phyloP scores from a whole-genome alignment of 75 land plant genomes.

The Selaginella moellendorffii region DNA sequence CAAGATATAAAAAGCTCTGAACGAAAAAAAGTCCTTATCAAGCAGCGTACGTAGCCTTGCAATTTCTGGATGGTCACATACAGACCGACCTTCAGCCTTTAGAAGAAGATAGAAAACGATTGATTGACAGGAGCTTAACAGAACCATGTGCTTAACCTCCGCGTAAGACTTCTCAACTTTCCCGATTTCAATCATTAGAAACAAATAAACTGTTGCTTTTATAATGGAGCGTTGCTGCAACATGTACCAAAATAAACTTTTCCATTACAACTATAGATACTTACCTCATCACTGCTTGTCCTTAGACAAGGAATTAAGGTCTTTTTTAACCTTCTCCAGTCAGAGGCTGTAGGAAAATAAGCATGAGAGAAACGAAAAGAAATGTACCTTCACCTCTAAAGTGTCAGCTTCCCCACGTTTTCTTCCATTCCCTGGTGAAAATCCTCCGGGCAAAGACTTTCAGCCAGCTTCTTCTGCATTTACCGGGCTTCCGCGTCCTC shows the following conservation, averaged over 20 bases:
- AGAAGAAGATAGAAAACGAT: slow-evolving; percentile 72
- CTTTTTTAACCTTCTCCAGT: slow-evolving; percentile 58
- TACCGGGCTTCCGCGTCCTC: slow-evolving; percentile 57
- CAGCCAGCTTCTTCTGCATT: slow-evolving; percentile 44
- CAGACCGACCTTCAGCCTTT: slow-evolving; percentile 66
- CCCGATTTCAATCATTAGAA: slow-evolving; percentile 47
- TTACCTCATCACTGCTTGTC: slow-evolving; percentile 80
- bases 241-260: too few species aligned
- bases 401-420: slow-evolving; percentile 8
- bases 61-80: slow-evolving; percentile 71
- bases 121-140: slow-evolving; percentile 67
- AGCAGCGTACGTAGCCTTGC: slow-evolving; percentile 49
- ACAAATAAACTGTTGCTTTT: not conserved
- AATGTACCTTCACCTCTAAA: not conserved
- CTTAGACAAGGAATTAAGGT: slow-evolving; percentile 50
- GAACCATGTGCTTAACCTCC: slow-evolving; percentile 69
- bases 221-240: slow-evolving; percentile 85
- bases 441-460: slow-evolving; percentile 47
- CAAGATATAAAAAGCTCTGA: not conserved
- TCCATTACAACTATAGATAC: too few species aligned
- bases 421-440: slow-evolving; percentile 43
- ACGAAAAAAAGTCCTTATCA: slow-evolving; percentile 47
- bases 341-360: not conserved
- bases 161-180: slow-evolving; percentile 57
- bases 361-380: not conserved